A percentile compares a stretch with the other conserved stretches of the same genome.
Evolutionary conservation across 2,329 filamentous ascomycete species (phyloP).

Genomic region (Fusarium siculi): DNA sequence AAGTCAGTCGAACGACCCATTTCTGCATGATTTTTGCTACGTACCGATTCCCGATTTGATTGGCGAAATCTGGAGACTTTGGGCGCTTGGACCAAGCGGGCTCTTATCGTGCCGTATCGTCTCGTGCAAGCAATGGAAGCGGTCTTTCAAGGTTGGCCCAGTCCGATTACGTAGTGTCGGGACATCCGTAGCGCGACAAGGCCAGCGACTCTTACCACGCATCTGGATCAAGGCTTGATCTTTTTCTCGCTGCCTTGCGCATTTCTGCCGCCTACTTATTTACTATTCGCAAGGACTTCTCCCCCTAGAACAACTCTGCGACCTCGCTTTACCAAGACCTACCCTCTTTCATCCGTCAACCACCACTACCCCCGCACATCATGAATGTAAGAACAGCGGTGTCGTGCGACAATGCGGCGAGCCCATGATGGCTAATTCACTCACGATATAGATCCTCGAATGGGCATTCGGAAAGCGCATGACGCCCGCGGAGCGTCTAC

Average conservation of each 20-base stretch:
- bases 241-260: conserved; percentile 36
- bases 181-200: conserved; percentile 24
- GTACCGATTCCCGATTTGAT: conserved; percentile 43
- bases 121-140: not conserved
- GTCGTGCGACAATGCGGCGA: conserved; percentile 25
- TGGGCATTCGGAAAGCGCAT: conserved; percentile 99
- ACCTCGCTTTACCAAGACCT: not conserved
- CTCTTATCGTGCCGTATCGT: conserved; percentile 46
- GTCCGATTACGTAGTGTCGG: conserved; percentile 36
- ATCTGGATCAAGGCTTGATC: conserved; percentile 5
- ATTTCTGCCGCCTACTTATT: conserved; percentile 3
- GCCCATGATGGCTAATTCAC: conserved; percentile 33
- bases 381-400: conserved; percentile 45
- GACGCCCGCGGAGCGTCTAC: conserved; percentile 91
- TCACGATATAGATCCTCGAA: conserved; percentile 80
- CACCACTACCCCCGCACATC: conserved; percentile 33
- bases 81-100: conserved; percentile 25
- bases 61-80: conserved; percentile 35
- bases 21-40: conserved; percentile 49
- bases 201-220: conserved; percentile 33
- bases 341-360: conserved; percentile 1
- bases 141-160: conserved; percentile 16
- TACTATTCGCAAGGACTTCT: not conserved
- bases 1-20: conserved; percentile 37
- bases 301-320: not conserved